These are phyloP conservation scores for Diaporthe vaccinii DNA, from an alignment of 2,329 filamentous ascomycete species.

Conservation along the genomic window DNA sequence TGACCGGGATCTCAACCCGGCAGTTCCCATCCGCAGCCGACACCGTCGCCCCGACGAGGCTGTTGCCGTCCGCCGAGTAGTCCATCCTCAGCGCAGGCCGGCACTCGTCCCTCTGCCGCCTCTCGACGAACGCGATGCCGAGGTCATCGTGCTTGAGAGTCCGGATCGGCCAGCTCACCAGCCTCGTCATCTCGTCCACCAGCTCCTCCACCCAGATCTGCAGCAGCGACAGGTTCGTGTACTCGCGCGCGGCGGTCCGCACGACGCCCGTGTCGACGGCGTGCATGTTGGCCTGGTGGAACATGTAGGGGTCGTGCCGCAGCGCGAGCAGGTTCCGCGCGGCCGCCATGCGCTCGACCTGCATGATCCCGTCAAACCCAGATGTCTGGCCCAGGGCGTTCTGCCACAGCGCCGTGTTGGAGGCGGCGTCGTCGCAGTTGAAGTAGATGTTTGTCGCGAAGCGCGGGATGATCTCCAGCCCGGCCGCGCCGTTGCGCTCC, in stretches of 20 bases:
- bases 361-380: neutral
- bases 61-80: conserved; percentile 2
- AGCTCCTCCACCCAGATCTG: conserved; percentile 27
- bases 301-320: conserved; percentile 24
- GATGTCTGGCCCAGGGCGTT: neutral
- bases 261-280: conserved; percentile 25
- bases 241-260: neutral
- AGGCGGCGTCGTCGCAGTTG: conserved; percentile 12
- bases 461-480: conserved; percentile 14
- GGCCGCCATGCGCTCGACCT: conserved; percentile 12
- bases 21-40: neutral
- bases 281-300: conserved; percentile 27
- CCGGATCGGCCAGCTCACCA: conserved; percentile 20
- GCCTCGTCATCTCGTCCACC: conserved; percentile 13
- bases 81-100: conserved; percentile 16
- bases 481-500: conserved; percentile 13
- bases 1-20: conserved; percentile 11
- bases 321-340: conserved; percentile 23
- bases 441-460: conserved; percentile 27
- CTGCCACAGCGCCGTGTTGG: conserved; percentile 22
- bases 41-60: neutral
- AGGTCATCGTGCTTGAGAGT: conserved; percentile 12
- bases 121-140: neutral
- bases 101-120: conserved; percentile 14
- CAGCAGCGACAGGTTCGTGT: conserved; percentile 18